phyloP scores from a whole-genome alignment of 2,329 filamentous ascomycete genomes.

The Fusarium sp. region DNA sequence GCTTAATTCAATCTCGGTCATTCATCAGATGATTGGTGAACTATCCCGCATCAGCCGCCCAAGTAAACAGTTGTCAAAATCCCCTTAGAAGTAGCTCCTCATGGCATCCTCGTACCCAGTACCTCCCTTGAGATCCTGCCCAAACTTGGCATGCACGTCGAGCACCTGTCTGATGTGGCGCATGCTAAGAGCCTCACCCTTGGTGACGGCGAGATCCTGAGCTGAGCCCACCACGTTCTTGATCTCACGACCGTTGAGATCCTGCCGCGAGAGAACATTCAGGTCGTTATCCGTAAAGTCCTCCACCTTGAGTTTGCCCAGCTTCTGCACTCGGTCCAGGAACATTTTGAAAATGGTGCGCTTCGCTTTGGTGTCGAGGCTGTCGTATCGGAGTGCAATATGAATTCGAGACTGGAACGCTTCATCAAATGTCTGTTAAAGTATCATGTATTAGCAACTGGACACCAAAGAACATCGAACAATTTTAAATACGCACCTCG shows the following conservation, averaged over 20 bases:
- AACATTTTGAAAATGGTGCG: slow-evolving; percentile 87
- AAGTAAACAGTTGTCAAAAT: background rate
- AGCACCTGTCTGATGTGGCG: slow-evolving; percentile 82
- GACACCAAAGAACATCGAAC: background rate
- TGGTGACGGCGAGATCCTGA: slow-evolving; percentile 83
- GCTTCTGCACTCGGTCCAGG: slow-evolving; percentile 74
- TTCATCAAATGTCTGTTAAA: slow-evolving; percentile 79
- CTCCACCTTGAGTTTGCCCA: slow-evolving; percentile 70
- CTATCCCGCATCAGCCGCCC: background rate
- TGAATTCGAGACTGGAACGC: slow-evolving; percentile 91
- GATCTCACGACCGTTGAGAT: slow-evolving; percentile 75
- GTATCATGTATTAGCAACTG: slow-evolving; percentile 11
- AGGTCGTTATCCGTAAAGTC: slow-evolving; percentile 75
- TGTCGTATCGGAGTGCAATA: slow-evolving; percentile 83
- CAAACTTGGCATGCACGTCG: slow-evolving; percentile 85
- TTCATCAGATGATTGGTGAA: no score
- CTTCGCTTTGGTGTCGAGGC: slow-evolving; percentile 77
- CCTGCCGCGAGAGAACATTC: slow-evolving; percentile 72
- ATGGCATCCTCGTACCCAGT: slow-evolving; percentile 84
- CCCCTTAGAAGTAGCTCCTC: slow-evolving; percentile 74
- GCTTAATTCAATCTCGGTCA: background rate
- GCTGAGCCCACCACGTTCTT: slow-evolving; percentile 89
- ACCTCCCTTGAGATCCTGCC: slow-evolving; percentile 83
- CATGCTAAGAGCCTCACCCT: slow-evolving; percentile 77
- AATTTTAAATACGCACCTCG: slow-evolving; percentile 56